Base-by-base conservation (phyloP, 1,139 yeast species). In the Diutina scorzettiae region DNA sequence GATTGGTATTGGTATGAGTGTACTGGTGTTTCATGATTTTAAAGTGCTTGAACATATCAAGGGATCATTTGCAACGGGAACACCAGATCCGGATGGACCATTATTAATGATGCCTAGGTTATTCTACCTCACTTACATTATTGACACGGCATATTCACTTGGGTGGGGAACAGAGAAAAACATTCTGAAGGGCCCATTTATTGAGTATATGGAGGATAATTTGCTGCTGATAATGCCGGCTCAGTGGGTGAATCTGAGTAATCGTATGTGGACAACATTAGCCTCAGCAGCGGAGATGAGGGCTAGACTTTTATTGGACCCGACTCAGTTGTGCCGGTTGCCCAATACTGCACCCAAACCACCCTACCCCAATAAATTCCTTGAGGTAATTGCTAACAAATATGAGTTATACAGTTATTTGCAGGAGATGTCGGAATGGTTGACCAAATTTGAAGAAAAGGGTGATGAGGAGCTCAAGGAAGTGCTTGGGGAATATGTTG, bases 11-110 rank as follows among this genome's bases (percentile, higher is more conserved):
- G 67, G 78, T 2, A 58, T 73, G 47, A 62, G 81, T 1, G 64
- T 70, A 11, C 63, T 80, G 1, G 64, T 78, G 9, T 73, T 80
- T 52, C 75, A 76, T 54, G 86, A 78, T 50, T 71, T 74, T 55
- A 70, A 69, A 47, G 61, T 79, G 3, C 59, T 66, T 52, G 73
- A 70, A 48, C 61, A 54, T n/a, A n/a, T n/a, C n/a, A 46, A 47
- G 43, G 40, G 40, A 43, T 23, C 42, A 31, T 5, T 43, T 46
- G 20, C 43, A 45, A 33, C 24, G 46, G 24, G 18, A 23, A 14
- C 11, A 14, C 18, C 29, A 23, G 24, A 44, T 41, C 8, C 14
- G 3, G 37, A 32, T 20, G 14, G 24, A 1, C 23, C 24, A 5
- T 16, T 19, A 41, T 48, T 71, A 11, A 60, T 68, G 40, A 60